Conservation (phyloP, 257 asterid genomes). For the Mentha longifolia region DNA sequence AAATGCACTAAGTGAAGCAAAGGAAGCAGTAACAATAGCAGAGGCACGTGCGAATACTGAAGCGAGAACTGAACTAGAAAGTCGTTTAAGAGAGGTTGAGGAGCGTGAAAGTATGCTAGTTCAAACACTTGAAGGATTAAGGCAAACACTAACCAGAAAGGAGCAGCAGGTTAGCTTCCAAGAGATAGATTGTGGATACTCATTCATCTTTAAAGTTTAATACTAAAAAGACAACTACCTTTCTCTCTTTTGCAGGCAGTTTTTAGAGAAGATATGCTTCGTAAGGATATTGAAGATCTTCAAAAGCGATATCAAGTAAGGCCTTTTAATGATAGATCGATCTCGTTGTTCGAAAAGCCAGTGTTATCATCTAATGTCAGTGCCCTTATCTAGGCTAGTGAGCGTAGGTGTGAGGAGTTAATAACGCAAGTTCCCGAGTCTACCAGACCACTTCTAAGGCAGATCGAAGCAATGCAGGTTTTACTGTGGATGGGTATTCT, state of each 20-base stretch:
- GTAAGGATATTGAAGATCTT: conserved; percentile 93
- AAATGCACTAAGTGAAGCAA: conserved; percentile 81
- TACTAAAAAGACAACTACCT: conserved; percentile 23
- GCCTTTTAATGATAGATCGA: conserved; percentile 11
- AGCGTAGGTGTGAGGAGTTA: conserved; percentile 96
- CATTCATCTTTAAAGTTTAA: conserved; percentile 1
- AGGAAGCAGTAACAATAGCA: conserved; percentile 96
- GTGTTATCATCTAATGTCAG: conserved; percentile 30
- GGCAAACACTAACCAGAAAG: conserved; percentile 65
- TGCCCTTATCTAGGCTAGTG: conserved; percentile 75
- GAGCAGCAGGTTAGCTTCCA: conserved; percentile 79
- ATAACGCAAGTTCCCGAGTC: conserved; percentile 98
- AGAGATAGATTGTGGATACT: conserved; percentile 3
- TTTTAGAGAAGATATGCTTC: conserved; percentile 93
- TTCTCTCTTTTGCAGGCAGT: conserved; percentile 67
- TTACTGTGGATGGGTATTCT: conserved; percentile 23
- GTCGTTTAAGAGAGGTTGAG: conserved; percentile 54
- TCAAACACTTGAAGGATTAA: conserved; percentile 62
- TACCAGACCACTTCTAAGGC: conserved; percentile 98
- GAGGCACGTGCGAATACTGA: conserved; percentile 90
- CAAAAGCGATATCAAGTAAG: conserved; percentile 91
- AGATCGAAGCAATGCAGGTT: conserved; percentile 99
- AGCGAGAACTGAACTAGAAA: conserved; percentile 93
- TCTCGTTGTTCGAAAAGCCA: not conserved
- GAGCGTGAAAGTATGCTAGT: conserved; percentile 64